Evolutionary conservation across 1,139 yeast species (phyloP).

Genomic region (Debaryomyces sp.): DNA sequence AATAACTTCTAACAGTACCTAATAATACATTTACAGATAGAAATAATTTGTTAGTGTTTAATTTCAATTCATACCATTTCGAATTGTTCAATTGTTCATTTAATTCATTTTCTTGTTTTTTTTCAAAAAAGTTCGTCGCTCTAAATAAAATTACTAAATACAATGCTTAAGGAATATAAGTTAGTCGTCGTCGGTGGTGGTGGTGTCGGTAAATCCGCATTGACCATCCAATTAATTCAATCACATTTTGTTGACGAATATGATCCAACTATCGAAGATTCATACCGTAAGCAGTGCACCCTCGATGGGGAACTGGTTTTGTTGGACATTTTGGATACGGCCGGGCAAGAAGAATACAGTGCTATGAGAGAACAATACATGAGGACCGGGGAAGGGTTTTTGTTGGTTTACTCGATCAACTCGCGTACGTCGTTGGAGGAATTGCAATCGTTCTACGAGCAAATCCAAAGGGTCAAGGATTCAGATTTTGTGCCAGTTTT

Average conservation of each 20-base stretch:
- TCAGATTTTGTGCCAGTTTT: conserved; percentile 70
- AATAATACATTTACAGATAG: conserved; percentile 1
- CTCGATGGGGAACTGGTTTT: conserved; percentile 54
- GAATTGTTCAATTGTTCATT: not conserved
- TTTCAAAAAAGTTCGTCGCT: not conserved
- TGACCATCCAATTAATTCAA: conserved; percentile 88
- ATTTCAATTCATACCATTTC: not conserved
- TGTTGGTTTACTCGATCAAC: conserved; percentile 82
- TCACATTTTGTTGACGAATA: conserved; percentile 94
- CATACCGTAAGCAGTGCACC: conserved; percentile 58
- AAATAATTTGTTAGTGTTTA: not conserved
- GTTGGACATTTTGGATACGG: conserved; percentile 87
- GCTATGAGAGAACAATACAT: conserved; percentile 95
- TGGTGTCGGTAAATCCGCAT: conserved; percentile 96
- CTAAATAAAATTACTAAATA: conserved; percentile 3
- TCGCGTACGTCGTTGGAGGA: conserved; percentile 81
- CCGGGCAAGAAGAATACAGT: conserved; percentile 97
- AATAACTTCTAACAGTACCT: not conserved
- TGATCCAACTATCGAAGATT: conserved; percentile 95
- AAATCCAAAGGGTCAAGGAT: conserved; percentile 84
- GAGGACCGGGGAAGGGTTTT: conserved; percentile 91
- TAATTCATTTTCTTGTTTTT: not conserved
- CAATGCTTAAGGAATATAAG: conserved; percentile 68
- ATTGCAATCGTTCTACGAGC: conserved; percentile 76
- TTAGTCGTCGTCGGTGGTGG: conserved; percentile 97